These are phyloP conservation scores for Neurospora sp. DNA, from an alignment of 495 filamentous ascomycete genomes.

Conservation along the genomic window DNA sequence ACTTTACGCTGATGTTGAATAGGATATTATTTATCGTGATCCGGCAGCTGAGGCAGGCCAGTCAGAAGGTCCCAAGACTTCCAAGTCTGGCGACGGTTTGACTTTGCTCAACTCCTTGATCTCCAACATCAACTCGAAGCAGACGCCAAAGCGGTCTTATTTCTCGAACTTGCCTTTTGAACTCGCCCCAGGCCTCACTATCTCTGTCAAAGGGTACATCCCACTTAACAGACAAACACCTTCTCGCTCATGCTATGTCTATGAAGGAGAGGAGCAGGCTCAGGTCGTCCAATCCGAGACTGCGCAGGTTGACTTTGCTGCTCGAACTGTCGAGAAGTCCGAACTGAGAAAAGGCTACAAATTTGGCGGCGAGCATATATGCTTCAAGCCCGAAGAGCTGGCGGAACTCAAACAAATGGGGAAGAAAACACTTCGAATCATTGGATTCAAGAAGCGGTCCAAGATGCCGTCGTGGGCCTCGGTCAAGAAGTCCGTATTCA, in stretches of 20 bases:
- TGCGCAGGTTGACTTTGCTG: constrained; percentile 63
- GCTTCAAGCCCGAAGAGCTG: constrained; percentile 76
- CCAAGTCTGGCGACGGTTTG: constrained; percentile 58
- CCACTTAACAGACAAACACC: constrained; percentile 74
- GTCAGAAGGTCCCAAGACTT: constrained; percentile 31
- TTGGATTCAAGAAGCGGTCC: constrained; percentile 82
- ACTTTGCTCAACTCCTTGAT: constrained; percentile 72
- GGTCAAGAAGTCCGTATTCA: constrained; percentile 73
- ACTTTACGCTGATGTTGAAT: constrained; percentile 10
- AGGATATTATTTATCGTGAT: constrained; percentile 74
- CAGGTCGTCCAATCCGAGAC: constrained; percentile 70
- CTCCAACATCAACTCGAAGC: constrained; percentile 83
- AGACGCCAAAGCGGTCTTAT: constrained; percentile 73
- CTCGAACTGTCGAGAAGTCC: constrained; percentile 62
- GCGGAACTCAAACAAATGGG: constrained; percentile 61
- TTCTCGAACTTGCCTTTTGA: constrained; percentile 82
- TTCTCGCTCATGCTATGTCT: constrained; percentile 73
- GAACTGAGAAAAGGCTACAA: constrained; percentile 92
- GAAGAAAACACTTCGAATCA: constrained; percentile 68
- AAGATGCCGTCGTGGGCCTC: constrained; percentile 78
- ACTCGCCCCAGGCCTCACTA: constrained; percentile 71
- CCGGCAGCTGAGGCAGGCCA: constrained; percentile 53
- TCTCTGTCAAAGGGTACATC: constrained; percentile 88
- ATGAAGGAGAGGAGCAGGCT: constrained; percentile 68
- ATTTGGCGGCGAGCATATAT: constrained; percentile 82